A percentile compares a stretch with the other conserved stretches of the same genome.
Conservation (phyloP, 495 filamentous ascomycete species). For the Viridothelium virens region DNA sequence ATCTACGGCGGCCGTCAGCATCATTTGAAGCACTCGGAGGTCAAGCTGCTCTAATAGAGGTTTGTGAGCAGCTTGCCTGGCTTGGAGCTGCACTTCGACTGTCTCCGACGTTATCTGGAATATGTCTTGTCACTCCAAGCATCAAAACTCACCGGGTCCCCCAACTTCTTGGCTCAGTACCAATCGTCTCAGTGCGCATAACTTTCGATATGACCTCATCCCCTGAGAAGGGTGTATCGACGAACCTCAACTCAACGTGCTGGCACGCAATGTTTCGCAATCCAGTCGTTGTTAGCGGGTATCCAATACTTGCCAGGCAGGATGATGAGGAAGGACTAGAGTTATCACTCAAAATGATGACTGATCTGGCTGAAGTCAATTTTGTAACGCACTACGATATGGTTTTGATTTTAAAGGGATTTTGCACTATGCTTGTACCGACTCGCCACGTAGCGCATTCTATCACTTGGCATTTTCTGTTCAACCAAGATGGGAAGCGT, state of each 20-base stretch:
- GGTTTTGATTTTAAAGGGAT: not conserved
- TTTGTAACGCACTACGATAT: not conserved
- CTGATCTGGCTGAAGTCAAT: not conserved
- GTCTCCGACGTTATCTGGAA: constrained; percentile 7
- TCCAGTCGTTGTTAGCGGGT: constrained; percentile 21
- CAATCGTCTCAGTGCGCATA: not conserved
- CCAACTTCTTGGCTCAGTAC: not conserved
- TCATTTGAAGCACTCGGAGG: constrained; percentile 12
- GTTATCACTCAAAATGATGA: not conserved
- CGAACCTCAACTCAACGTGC: constrained; percentile 13
- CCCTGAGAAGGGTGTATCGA: not conserved
- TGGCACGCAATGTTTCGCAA: constrained; percentile 25
- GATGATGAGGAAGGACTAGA: constrained; percentile 18
- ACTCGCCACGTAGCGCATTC: not conserved
- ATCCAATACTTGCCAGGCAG: constrained; percentile 16
- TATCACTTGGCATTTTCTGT: constrained; percentile 21
- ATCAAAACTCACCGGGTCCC: not conserved
- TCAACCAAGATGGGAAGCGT: constrained; percentile 13
- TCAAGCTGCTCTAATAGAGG: constrained; percentile 18
- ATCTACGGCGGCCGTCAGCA: not conserved
- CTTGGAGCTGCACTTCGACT: constrained; percentile 23
- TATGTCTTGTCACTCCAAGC: not conserved
- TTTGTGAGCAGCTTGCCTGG: constrained; percentile 27
- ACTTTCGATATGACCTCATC: not conserved
- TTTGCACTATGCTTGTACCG: not conserved